phyloP scores from a whole-genome alignment of 805 yeast genomes.

The Zygotorulaspora florentina region DNA sequence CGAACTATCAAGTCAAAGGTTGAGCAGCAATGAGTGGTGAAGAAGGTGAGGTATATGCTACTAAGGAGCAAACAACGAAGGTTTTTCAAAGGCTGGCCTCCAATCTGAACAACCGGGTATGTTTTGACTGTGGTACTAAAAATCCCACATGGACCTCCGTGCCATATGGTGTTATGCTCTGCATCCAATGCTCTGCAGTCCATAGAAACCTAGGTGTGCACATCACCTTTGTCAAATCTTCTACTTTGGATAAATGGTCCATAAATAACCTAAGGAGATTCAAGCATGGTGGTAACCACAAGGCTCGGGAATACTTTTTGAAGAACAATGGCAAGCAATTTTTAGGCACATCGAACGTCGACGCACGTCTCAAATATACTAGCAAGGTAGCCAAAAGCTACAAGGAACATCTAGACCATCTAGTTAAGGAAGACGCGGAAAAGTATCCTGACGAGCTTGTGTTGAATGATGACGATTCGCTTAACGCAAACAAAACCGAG shows the following conservation, averaged over 20 bases:
- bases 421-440: slow-evolving; percentile 60
- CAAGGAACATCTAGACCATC: slow-evolving; percentile 70
- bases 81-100: slow-evolving; percentile 58
- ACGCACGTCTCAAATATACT: slow-evolving; percentile 75
- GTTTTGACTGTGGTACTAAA: slow-evolving; percentile 91
- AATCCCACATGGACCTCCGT: slow-evolving; percentile 99
- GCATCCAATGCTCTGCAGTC: slow-evolving; percentile 92
- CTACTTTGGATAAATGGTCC: slow-evolving; percentile 92
- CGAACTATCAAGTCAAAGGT: not conserved
- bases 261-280: slow-evolving; percentile 84
- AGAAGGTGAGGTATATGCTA: slow-evolving; percentile 42
- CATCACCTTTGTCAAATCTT: slow-evolving; percentile 88
- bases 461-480: slow-evolving; percentile 34
- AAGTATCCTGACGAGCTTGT: slow-evolving; percentile 72
- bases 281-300: slow-evolving; percentile 90
- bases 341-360: slow-evolving; percentile 46
- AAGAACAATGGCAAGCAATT: slow-evolving; percentile 82
- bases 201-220: slow-evolving; percentile 97
- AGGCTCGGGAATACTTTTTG: slow-evolving; percentile 74
- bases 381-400: slow-evolving; percentile 76
- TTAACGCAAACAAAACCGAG: slow-evolving; percentile 29
- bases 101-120: slow-evolving; percentile 72
- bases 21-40: slow-evolving; percentile 23
- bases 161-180: slow-evolving; percentile 88
- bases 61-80: slow-evolving; percentile 62